Evolutionary conservation across 805 yeast genomes (phyloP), one percentile per base, ranked within the genome.

Genomic region (Saturnispora quitensis): DNA sequence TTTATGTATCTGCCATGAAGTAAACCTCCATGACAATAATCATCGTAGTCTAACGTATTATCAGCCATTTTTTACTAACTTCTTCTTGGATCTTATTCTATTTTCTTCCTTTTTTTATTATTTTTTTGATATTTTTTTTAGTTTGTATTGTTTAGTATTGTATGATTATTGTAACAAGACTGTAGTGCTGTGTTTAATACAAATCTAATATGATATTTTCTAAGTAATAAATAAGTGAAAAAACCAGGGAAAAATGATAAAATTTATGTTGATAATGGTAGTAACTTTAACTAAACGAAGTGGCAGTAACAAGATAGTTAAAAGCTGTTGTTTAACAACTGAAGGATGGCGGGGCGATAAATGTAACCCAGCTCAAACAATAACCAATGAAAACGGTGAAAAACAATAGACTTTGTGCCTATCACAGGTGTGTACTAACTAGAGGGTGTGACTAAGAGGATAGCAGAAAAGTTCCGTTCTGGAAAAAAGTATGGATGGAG

Each of bases 1-100:
- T 83, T 83, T 53, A 72, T 70, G 69, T 89, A 91, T 51, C 86
- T 73, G 50, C 73, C 73, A 54, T 81, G 76, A 52, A 88, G 71
- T 44, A 85, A 72, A 18, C 61, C 66, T n/a, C 72, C 73, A 18
- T 62, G 55, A 18, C 61, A 57, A 50, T 67, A 68, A 27, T 56
- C 49, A 33, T 60, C 56, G 55, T 67, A 68, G 43, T 61, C 62
- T 27, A 60, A 43, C 48, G 47, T 25, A 28, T 35, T 28, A n/a
- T 24, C 47, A 20, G 28, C 38, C 44, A 40, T 40, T 40, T 40
- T 40, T 13, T 38, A 18, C 8, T 38, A 17, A 38, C 17, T 38
- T 9, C 34, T 31, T 9, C 8, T 31, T 31, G 7, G 5, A 31
- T 31, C 15, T 31, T 10, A 31, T 12, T 31, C 12, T 13, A 12